Conservation (phyloP, 2,329 filamentous ascomycete species). For the Xylariaceae sp. region DNA sequence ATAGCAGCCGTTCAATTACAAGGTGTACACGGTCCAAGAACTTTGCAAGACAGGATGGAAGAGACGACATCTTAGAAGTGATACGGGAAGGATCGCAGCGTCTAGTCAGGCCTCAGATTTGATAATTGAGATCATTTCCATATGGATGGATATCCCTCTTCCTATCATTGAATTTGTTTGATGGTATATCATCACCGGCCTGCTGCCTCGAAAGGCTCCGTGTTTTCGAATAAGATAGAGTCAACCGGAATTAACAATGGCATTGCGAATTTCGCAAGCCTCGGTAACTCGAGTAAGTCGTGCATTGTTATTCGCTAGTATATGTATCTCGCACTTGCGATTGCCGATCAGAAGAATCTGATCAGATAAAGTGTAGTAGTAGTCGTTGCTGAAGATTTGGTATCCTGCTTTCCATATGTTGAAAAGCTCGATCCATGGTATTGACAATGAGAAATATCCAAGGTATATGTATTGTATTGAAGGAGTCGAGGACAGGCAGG, state of each 20-base stretch:
- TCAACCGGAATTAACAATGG: too few species aligned
- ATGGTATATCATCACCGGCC: constrained; percentile 65
- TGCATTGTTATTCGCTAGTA: not conserved
- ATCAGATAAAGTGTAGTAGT: not conserved
- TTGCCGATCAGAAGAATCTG: not conserved
- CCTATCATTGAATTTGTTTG: constrained; percentile 61
- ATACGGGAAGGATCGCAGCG: not conserved
- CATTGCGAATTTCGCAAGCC: too few species aligned
- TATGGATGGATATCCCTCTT: constrained; percentile 68
- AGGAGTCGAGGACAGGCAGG: too few species aligned
- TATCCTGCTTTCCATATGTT: not conserved
- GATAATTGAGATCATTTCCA: constrained; percentile 63
- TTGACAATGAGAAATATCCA: too few species aligned
- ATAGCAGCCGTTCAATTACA: too few species aligned
- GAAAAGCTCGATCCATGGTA: not conserved
- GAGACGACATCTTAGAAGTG: not conserved
- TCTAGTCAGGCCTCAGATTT: constrained; percentile 59
- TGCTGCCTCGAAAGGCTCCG: constrained; percentile 37
- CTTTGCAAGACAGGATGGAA: not conserved
- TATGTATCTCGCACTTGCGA: constrained; percentile 4
- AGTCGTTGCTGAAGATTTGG: not conserved
- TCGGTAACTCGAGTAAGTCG: too few species aligned
- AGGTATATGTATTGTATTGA: not conserved
- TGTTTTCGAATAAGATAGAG: constrained; percentile 17
- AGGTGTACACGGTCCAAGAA: not conserved